Conservation (phyloP, 225 moss, liverwort and hornwort species). For the Bryoerythrophyllum caledonicum region DNA sequence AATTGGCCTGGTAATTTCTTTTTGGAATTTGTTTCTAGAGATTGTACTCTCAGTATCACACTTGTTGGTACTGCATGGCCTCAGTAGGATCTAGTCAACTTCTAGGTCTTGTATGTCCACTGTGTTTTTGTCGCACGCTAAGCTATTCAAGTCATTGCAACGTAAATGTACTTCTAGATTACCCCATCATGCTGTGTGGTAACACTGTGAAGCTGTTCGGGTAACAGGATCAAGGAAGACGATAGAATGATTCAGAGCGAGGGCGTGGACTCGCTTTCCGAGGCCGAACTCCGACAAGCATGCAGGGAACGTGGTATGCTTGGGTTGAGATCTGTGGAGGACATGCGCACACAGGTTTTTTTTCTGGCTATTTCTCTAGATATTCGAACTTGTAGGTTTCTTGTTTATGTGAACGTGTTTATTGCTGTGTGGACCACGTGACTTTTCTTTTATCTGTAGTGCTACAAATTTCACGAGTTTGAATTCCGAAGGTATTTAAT, state of each 20-base stretch:
- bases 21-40: slow-evolving; percentile 1
- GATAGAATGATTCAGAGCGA: slow-evolving; percentile 94
- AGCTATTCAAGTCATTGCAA: background rate
- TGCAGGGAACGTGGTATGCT: slow-evolving; percentile 99
- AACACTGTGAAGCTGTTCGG: slow-evolving; percentile 16
- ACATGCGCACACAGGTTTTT: slow-evolving; percentile 85
- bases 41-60: slow-evolving; percentile 8
- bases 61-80: background rate
- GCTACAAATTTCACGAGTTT: background rate
- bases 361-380: background rate
- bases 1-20: slow-evolving; percentile 69
- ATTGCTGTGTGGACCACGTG: background rate
- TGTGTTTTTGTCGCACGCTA: background rate
- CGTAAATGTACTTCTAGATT: slow-evolving; percentile 4
- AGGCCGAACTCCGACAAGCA: slow-evolving; percentile 87
- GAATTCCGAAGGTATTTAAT: background rate
- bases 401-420: background rate
- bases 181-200: slow-evolving; percentile 21
- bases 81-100: slow-evolving; percentile 1
- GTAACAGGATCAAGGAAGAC: slow-evolving; percentile 90
- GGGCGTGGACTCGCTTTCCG: slow-evolving; percentile 90
- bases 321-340: slow-evolving; percentile 81
- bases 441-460: background rate
- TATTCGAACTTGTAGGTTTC: background rate
- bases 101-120: background rate